Evolutionary conservation across 202 grass and related monocot genomes (phyloP), one percentile per base, ranked within the genome.

Genomic region (Zoysia matrella): DNA sequence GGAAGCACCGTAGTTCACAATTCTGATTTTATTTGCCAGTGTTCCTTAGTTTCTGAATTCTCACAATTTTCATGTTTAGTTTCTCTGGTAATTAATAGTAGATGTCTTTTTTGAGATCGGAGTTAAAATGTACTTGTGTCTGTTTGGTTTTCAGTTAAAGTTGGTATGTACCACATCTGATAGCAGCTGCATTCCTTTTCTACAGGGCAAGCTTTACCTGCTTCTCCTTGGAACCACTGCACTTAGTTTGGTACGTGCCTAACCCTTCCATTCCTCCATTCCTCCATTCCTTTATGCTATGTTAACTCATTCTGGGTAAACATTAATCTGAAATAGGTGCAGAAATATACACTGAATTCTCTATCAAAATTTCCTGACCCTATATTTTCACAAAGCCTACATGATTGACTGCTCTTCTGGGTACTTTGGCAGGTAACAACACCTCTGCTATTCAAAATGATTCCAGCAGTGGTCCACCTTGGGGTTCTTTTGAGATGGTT

Each of bases 101-200:
- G 70, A 36, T 71, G 22, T 56, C 30, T 42, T 71, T 13, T 8
- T 39, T 77, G 50, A 77, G 44, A 49, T 58, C 65, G 60, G 15
- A 66, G 10, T 62, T 62, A 62, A 39, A 8, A 62, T 39, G 22
- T 49, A 51, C 22, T 79, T 14, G 52, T 51, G 6, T 14, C 10
- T 63, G 6, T 52, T 65, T 55, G 39, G 70, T 30, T 45, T 52
- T 65, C 0, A 46, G 39, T 64, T 73, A 52, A 46, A n/a, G 7
- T 55, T 22, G 10, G 7, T 82, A 2, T 40, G 39, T 70, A 39
- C 55, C 75, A 9, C 7, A 80, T 82, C 80, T 93, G 73, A 90
- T 72, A 76, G 44, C 50, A 85, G 45, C 43, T 87, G 22, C 48
- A 42, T 72, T 36, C 30, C 30, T 36, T 36, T 36, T 36, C 30